Evolutionary conservation across 345 rosid genomes (phyloP).

Genomic region (Syzygium oleosum): DNA sequence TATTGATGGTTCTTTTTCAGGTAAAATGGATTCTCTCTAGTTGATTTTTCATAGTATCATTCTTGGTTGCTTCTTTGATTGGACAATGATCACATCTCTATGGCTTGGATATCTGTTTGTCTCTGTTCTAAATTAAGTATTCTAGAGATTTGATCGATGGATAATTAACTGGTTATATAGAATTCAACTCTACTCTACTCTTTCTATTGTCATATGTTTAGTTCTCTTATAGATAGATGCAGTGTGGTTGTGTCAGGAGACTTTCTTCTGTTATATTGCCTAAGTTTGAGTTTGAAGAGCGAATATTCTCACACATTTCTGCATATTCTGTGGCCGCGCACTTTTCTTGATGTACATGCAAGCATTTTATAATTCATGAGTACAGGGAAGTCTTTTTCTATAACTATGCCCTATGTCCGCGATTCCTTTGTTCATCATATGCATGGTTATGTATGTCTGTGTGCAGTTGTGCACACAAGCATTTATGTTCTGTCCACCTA

Average conservation of each 20-base stretch:
- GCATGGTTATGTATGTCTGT: not conserved
- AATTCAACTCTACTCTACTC: not conserved
- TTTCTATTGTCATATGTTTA: not conserved
- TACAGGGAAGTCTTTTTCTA: not conserved
- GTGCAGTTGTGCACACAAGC: not conserved
- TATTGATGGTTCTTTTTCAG: conserved; percentile 84
- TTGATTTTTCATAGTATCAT: not conserved
- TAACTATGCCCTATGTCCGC: not conserved
- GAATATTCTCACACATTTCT: not conserved
- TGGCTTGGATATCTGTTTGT: not conserved
- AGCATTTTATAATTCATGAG: not conserved
- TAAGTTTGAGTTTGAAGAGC: not conserved
- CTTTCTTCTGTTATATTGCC: not conserved
- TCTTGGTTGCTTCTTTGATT: not conserved
- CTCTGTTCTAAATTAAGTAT: not conserved
- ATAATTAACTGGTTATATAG: not conserved
- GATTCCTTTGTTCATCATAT: not conserved
- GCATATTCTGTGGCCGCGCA: not conserved
- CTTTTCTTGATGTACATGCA: not conserved
- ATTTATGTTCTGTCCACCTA: not conserved
- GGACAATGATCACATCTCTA: not conserved
- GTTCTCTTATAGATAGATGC: not conserved
- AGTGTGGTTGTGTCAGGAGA: not conserved
- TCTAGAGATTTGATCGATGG: not conserved
- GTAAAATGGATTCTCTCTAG: conserved; percentile 15